Evolutionary conservation across 192 early-diverging fungal species (phyloP), one percentile per base, ranked within the genome.

Genomic region (Entomortierella lignicola): DNA sequence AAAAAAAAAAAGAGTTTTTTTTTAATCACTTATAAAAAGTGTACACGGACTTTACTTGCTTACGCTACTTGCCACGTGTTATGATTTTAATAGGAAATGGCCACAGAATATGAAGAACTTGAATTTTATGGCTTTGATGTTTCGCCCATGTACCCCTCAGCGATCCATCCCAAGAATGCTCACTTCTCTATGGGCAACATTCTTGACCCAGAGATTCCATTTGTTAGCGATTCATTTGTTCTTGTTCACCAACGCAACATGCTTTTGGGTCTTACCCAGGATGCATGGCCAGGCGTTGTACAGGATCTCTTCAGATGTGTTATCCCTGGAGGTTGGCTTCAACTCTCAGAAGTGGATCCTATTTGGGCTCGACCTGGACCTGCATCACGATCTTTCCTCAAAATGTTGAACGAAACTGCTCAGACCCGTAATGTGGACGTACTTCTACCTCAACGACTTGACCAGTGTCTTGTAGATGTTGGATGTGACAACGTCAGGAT

Each of bases 101-200:
- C 81, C 4, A 77, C 81, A 30, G 72, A 75, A 30, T 63, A 66
- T 53, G 67, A 72, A 23, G 54, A 70, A 20, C 48, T 73, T 0
- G 71, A 77, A 0, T 82, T 82, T 47, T 72, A 67, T 52, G 81
- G 81, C 0, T 70, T 82, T 17, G 81, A 82, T 39, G 37, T 75
- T 26, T 71, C 67, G 0, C 54, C 81, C 4, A 71, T 82, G 64
- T 82, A 77, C 53, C 81, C 81, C 6, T 67, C 81, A 12, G 81
- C 72, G 0, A 82, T 82, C 52, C 72, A 82, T 29, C 81, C 81
- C 37, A 77, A 60, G 30, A 82, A 82, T n/a, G 67, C 72, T 11
- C 63, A 82, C 23, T 82, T 82, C 30, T 54, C 60, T 0, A 64
- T 75, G 64, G 66, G 67, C 27, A 75, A 82, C 30, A 58, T 82